Conservation (phyloP, 345 rosid species). For the Xanthoceras sorbifolium region DNA sequence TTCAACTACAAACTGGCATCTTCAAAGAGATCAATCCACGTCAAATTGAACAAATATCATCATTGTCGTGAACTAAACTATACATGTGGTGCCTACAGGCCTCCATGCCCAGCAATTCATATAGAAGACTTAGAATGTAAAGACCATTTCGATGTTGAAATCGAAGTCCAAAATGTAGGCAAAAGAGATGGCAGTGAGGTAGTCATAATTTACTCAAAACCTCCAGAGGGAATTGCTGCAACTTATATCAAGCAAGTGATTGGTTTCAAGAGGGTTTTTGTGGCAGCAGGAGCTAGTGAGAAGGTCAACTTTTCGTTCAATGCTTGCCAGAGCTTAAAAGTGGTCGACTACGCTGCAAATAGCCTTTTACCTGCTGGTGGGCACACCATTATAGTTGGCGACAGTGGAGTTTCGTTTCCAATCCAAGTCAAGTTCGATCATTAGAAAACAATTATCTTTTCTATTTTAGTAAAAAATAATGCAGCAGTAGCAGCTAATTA, state of each 20-base stretch:
- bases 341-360: constrained; percentile 26
- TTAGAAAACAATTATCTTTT: not conserved
- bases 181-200: constrained; percentile 36
- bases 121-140: constrained; percentile 13
- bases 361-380: constrained; percentile 31
- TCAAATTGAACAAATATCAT: constrained; percentile 21
- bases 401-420: constrained; percentile 17
- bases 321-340: constrained; percentile 32
- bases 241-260: constrained; percentile 34
- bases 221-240: constrained; percentile 28
- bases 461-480: not conserved
- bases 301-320: constrained; percentile 31
- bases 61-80: constrained; percentile 29
- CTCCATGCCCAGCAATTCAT: constrained; percentile 20
- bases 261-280: constrained; percentile 39
- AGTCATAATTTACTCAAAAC: constrained; percentile 34
- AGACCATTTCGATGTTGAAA: constrained; percentile 6
- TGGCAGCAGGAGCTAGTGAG: constrained; percentile 19
- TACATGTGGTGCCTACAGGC: not conserved
- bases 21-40: not conserved
- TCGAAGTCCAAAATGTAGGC: constrained; percentile 27
- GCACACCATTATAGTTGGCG: constrained; percentile 33
- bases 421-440: constrained; percentile 9
- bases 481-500: not conserved
- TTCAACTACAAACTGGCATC: constrained; percentile 22